Evolutionary conservation across 805 yeast genomes (phyloP), one percentile per base, ranked within the genome.

Genomic region (Schwanniomyces sp.): DNA sequence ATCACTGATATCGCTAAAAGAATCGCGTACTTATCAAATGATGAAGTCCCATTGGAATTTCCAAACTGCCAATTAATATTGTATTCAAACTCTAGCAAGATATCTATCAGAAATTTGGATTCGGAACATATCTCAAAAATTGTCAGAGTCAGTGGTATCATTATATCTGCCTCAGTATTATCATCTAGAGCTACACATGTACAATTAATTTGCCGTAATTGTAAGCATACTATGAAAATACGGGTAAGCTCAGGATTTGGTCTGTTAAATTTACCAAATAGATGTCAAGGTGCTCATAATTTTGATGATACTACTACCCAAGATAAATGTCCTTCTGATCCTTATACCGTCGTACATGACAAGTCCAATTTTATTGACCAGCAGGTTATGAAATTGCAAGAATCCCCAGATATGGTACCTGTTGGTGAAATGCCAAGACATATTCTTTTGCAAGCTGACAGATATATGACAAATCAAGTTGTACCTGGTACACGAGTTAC

Each of bases 361-460:
- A 88, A 89, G 61, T 90, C 97, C 1, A 74, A 81, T n/a, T 94
- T 91, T 66, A 85, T 94, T 45, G 98, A 94, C 69, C 98, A 95
- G 64, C 99, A 94, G 69, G 84, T 86, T 27, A 77, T 94, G 59
- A 94, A 94, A 66, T 76, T 94, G 47, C 99, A 94, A 67, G 99
- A 94, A 65, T 78, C 94, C n/a, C 97, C 98, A 10, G 99, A 94
- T 65, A 88, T 88, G 85, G 97, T 94, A 1, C 99, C 99, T 1
- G 96, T 94, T 26, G 99, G 99, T 55, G 99, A 94, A 70, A 86
- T 94, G 90, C 99, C 99, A 7, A 82, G 99, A 56, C 96, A 94
- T 60, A 85, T 94, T 36, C 62, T 89, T 49, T 75, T 94, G 53
- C 87, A 94, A 38, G 89, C 90, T 29, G 98, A 94, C 65, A 79